Base-by-base conservation (phyloP, 2,329 filamentous ascomycete species). In the Colletotrichum chrysophilum region DNA sequence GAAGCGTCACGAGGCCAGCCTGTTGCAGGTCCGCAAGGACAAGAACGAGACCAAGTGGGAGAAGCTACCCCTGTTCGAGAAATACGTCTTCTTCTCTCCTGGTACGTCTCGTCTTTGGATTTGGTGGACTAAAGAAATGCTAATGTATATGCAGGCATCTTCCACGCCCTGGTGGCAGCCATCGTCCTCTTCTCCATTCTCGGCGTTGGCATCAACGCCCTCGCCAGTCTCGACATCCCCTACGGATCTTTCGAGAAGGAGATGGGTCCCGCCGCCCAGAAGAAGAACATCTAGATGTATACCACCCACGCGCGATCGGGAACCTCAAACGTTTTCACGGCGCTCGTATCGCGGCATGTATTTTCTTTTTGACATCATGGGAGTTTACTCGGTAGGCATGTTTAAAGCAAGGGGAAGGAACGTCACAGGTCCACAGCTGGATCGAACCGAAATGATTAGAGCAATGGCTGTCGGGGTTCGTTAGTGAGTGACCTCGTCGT, bases 191-290 rank as follows among this genome's bases (percentile, higher is more conserved):
- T 98, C 76, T 87, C 91, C 32, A 96, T 98, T 79, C 87, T 98
- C 7, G 93, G 93, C 78, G 93, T 96, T 72, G 97, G 94, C 16
- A 86, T 98, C 71, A 91, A 86, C 75, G 96, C 94, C 16, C 88
- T 98, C 14, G 88, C 91, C 8, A 96, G 95, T 79, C 89, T 99
- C 21, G 90, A 98, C 84, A 95, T 98, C 34, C 94, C 95, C 1
- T 98, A 98, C 84, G 95, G 94, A 77, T 96, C 97, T 3, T 99
- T 98, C 83, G 96, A 97, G 83, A 98, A 98, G 89, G 96, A 98
- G 80, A 98, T 95, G 89, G 95, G 96, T 0, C 95, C 95, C n/a
- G 89, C 92, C 48, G 94, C 94, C 36, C 95, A 97, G 86, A 98
- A 96, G 91, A 98, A 95, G 86, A 97, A 96, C 91, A 98, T 95